Conservation (phyloP, 192 early-diverging fungal species). For the Backusella parvicylindrica region DNA sequence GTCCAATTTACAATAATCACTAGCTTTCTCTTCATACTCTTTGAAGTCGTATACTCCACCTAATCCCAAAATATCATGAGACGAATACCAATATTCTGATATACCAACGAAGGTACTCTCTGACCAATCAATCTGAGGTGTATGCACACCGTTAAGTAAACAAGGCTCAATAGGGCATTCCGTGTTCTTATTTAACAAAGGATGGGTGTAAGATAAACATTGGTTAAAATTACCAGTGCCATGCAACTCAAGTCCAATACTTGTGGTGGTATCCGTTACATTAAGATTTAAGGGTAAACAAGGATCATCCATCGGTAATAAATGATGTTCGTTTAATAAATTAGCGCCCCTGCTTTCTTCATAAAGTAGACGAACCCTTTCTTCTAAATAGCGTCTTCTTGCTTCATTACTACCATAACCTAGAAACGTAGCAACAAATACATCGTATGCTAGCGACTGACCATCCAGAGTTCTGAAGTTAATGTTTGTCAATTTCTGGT, state of each 20-base stretch:
- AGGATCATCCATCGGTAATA: constrained; percentile 53
- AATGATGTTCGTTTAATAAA: constrained; percentile 35
- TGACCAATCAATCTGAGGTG: constrained; percentile 78
- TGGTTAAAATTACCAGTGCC: constrained; percentile 56
- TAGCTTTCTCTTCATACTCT: constrained; percentile 64
- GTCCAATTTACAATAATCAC: constrained; percentile 65
- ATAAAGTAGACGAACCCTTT: constrained; percentile 38
- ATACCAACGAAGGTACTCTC: constrained; percentile 83
- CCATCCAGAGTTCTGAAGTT: constrained; percentile 70
- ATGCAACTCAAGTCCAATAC: constrained; percentile 39
- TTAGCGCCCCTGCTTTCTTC: constrained; percentile 24
- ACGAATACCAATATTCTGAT: constrained; percentile 96
- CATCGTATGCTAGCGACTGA: constrained; percentile 47
- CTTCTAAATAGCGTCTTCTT: constrained; percentile 73
- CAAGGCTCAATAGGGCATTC: constrained; percentile 78
- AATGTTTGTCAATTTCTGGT: constrained; percentile 69
- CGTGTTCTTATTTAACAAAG: constrained; percentile 77
- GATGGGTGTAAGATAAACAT: constrained; percentile 58
- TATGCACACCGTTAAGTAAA: constrained; percentile 92
- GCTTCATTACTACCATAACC: constrained; percentile 97
- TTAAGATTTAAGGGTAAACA: constrained; percentile 58
- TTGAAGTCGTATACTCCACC: constrained; percentile 78
- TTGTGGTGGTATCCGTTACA: constrained; percentile 44
- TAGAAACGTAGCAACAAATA: constrained; percentile 92
- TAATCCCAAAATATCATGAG: constrained; percentile 73